A percentile compares a stretch with the other conserved stretches of the same genome.
These are phyloP conservation scores for Scleroderma citrinum DNA, from an alignment of 768 basidiomycete genomes.

Conservation along the genomic window DNA sequence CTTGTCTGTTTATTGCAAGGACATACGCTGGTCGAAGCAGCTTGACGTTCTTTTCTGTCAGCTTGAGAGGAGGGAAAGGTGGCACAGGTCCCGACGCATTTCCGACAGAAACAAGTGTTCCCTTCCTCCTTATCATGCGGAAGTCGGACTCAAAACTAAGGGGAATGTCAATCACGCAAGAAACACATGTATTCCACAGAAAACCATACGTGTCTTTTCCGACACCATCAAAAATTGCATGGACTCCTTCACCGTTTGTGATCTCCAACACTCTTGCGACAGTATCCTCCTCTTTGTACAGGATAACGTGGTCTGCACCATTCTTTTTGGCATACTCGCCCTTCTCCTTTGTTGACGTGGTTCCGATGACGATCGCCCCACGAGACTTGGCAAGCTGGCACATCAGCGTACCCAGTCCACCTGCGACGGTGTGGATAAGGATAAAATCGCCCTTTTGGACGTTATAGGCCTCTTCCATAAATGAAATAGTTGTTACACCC, in stretches of 20 bases:
- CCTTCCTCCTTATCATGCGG: conserved; percentile 76
- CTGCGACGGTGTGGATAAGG: conserved; percentile 87
- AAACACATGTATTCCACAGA: conserved; percentile 23
- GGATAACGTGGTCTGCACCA: conserved; percentile 84
- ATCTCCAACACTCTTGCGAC: conserved; percentile 68
- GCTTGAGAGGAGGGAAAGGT: conserved; percentile 67
- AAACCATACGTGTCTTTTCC: conserved; percentile 77
- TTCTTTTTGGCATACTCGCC: conserved; percentile 69
- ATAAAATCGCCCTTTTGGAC: conserved; percentile 77
- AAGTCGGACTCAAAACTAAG: conserved; percentile 73
- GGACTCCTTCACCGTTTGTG: conserved; percentile 74
- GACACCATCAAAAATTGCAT: conserved; percentile 93
- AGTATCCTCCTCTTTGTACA: conserved; percentile 72
- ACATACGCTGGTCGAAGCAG: conserved; percentile 69
- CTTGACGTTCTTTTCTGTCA: conserved; percentile 78
- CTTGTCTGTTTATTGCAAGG: no score
- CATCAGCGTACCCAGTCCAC: conserved; percentile 72
- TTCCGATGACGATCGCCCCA: conserved; percentile 90
- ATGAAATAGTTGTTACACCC: conserved; percentile 70
- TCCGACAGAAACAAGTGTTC: conserved; percentile 84
- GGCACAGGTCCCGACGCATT: conserved; percentile 86
- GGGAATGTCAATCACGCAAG: conserved; percentile 4
- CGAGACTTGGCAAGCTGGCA: conserved; percentile 62
- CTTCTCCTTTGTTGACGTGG: conserved; percentile 82
- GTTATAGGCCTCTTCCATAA: conserved; percentile 80